Evolutionary conservation across 2,329 filamentous ascomycete genomes (phyloP), one percentile per base, ranked within the genome.

Genomic region (Microdochium paspali): DNA sequence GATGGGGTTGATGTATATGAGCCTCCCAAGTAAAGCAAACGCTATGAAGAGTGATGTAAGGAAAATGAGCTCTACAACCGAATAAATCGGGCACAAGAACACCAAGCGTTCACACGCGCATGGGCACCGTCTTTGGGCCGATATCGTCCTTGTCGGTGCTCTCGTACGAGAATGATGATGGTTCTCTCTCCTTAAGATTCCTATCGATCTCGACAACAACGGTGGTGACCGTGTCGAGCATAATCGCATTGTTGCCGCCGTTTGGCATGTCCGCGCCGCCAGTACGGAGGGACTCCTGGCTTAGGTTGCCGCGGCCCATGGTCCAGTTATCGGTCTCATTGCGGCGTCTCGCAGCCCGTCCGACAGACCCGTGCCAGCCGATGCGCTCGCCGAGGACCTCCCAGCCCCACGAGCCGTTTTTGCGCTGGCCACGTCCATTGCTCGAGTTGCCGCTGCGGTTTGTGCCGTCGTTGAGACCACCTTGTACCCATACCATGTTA

Each of bases 401-500:
- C 46, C 45, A 54, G 47, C 46, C 57, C 53, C 21, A 52, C 18
- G 31, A 46, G 44, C 24, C 50, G 2, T 40, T 40, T 20, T 40
- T 40, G 35, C 35, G 35, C 35, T 40, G 35, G 18, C 35, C 35
- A 21, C 35, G 35, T 15, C 10, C 35, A 20, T 20, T 20, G 35
- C 12, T 21, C 5, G 35, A 40, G 35, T 18, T 18, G 35, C 15
- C 35, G 35, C 35, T 40, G 3, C 35, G 35, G 35, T 40, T 21
- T 6, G 35, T 40, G 35, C 18, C 35, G 18, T 40, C 35, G 35
- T 40, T 40, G 12, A 49, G 44, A 25, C 53, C 59, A 10, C 60
- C 59, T 23, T 57, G 57, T 4, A 62, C 58, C 59, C 59, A 62
- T 1, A 60, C 47, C 47, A 60, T 61, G 30, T 62, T 62, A 9